Evolutionary conservation across 176 grass and related monocot genomes (phyloP).

Genomic region (Aegilops tauschii): DNA sequence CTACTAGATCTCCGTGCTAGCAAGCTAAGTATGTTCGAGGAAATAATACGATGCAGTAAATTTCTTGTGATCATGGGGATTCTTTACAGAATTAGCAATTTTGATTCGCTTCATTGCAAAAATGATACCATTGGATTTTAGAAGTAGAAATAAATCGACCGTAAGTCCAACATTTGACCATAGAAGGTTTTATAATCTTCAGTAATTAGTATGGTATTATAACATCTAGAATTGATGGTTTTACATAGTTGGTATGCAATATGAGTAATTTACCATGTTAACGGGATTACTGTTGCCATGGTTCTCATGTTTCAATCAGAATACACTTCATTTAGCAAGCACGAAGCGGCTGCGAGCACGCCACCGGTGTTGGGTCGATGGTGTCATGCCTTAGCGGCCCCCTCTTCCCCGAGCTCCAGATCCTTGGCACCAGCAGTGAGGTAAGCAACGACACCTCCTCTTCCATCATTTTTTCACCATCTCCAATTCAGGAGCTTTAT

Average conservation of each 20-base stretch:
- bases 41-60: not conserved
- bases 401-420: too few species aligned
- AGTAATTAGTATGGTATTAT: not conserved
- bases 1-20: constrained; percentile 78
- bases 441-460: too few species aligned
- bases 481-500: too few species aligned
- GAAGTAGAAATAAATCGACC: not conserved
- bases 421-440: too few species aligned
- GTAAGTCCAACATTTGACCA: not conserved
- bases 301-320: not conserved
- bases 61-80: not conserved
- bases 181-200: not conserved
- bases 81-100: not conserved
- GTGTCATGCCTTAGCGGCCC: too few species aligned
- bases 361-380: too few species aligned
- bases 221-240: not conserved
- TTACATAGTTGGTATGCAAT: not conserved
- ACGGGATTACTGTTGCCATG: not conserved
- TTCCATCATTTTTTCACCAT: too few species aligned
- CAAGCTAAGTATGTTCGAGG: constrained; percentile 58
- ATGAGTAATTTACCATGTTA: not conserved
- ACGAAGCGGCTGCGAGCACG: too few species aligned
- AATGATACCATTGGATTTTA: not conserved
- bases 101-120: not conserved
- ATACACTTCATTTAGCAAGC: too few species aligned